A percentile compares a stretch with the other conserved stretches of the same genome.
Conservation (phyloP, 768 basidiomycete genomes). For the Tylopilus cervinicoccineus region DNA sequence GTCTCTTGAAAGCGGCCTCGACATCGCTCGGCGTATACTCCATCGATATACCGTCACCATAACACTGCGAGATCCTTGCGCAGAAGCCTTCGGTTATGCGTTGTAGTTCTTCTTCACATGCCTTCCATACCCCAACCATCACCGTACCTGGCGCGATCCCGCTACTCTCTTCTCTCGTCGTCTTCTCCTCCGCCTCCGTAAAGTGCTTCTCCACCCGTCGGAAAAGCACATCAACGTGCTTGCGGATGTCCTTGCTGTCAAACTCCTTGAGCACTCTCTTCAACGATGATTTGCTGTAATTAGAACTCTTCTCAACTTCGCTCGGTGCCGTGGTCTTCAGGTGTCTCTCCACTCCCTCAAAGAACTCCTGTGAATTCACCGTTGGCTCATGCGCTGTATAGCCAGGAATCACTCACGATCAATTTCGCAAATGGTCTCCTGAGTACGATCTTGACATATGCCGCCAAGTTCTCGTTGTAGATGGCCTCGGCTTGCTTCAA, state of each 20-base stretch:
- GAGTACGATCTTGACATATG: constrained; percentile 85
- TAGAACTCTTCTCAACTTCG: constrained; percentile 71
- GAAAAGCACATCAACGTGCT: constrained; percentile 79
- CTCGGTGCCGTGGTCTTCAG: constrained; percentile 73
- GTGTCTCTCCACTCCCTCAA: constrained; percentile 87
- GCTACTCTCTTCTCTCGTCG: constrained; percentile 50
- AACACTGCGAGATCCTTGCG: constrained; percentile 72
- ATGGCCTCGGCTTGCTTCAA: constrained; percentile 71
- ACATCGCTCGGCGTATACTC: constrained; percentile 77
- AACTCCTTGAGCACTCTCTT: constrained; percentile 86
- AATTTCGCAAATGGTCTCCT: constrained; percentile 83
- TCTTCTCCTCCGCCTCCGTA: constrained; percentile 71
- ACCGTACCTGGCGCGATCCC: constrained; percentile 59
- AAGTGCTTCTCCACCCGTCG: constrained; percentile 97
- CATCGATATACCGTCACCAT: constrained; percentile 66
- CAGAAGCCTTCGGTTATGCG: constrained; percentile 67
- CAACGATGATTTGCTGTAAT: constrained; percentile 72
- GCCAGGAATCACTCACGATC: constrained; percentile 52
- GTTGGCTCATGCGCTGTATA: constrained; percentile 1
- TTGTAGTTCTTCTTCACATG: constrained; percentile 81
- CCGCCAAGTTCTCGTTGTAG: constrained; percentile 84
- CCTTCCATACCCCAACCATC: constrained; percentile 84
- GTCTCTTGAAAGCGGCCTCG: constrained; percentile 72
- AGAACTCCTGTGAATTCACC: constrained; percentile 68
- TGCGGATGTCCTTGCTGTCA: constrained; percentile 84